These are phyloP conservation scores for Piper betle DNA, from an alignment of 164 flowering plant genomes.

Conservation along the genomic window DNA sequence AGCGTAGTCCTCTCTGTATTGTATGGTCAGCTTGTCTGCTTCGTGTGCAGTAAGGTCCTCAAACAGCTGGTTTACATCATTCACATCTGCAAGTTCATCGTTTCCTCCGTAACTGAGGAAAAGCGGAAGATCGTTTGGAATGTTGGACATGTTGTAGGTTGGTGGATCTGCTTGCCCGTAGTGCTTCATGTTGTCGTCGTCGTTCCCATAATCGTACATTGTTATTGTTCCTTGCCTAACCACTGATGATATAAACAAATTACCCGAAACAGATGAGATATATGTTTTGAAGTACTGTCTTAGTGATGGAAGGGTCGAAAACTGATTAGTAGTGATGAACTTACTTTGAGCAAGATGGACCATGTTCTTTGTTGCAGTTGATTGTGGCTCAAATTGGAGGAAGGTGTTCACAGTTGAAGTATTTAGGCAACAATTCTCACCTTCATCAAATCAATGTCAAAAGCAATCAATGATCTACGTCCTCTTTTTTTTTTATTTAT, in stretches of 20 bases:
- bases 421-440: constrained; percentile 66
- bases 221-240: constrained; percentile 39
- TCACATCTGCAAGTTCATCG: constrained; percentile 49
- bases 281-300: too few relatives aligned
- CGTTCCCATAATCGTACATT: constrained; percentile 54
- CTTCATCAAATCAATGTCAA: constrained; percentile 18
- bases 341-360: constrained; percentile 78
- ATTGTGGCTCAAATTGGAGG: constrained; percentile 50
- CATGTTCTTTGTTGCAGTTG: constrained; percentile 68
- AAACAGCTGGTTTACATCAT: constrained; percentile 45
- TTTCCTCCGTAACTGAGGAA: constrained; percentile 67
- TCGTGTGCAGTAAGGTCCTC: constrained; percentile 44
- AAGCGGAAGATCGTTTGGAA: constrained; percentile 58
- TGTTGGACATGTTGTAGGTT: constrained; percentile 43
- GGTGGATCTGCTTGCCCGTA: constrained; percentile 68
- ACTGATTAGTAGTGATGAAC: constrained; percentile 4
- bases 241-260: constrained; percentile 25
- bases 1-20: constrained; percentile 47
- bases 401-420: constrained; percentile 33
- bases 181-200: constrained; percentile 36
- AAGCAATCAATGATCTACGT: background rate
- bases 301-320: too few relatives aligned
- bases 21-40: constrained; percentile 37
- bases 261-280: too few relatives aligned
- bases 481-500: too few relatives aligned